phyloP scores from a whole-genome alignment of 441 rosid species.

The Adansonia madagascariensis region DNA sequence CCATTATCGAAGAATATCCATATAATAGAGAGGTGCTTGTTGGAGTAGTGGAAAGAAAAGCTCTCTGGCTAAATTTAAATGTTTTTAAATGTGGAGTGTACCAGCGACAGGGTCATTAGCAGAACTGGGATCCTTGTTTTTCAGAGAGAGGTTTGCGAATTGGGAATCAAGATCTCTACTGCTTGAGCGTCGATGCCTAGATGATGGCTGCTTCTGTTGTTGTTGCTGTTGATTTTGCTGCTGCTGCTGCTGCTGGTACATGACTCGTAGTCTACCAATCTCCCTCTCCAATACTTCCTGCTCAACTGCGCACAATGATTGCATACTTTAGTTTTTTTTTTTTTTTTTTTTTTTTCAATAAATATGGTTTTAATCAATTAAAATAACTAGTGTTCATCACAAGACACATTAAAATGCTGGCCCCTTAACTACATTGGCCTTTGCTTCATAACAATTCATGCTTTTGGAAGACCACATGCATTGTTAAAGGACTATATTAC shows the following conservation, averaged over 20 bases:
- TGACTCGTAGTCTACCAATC: conserved; percentile 72
- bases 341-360: too few relatives aligned
- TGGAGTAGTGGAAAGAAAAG: conserved; percentile 27
- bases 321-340: conserved; percentile 16
- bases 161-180: conserved; percentile 94
- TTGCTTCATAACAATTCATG: too few relatives aligned
- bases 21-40: conserved; percentile 28
- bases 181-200: conserved; percentile 62
- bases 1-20: not conserved
- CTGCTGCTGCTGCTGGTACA: conserved; percentile 73
- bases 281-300: conserved; percentile 97
- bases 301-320: conserved; percentile 65
- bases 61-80: conserved; percentile 32
- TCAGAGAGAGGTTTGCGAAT: conserved; percentile 78
- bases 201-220: conserved; percentile 42
- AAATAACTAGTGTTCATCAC: conserved; percentile 1
- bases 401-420: not conserved
- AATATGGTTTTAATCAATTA: not conserved
- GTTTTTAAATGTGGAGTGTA: conserved; percentile 58
- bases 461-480: too few relatives aligned
- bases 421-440: too few relatives aligned
- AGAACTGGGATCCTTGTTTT: conserved; percentile 66
- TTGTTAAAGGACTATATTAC: too few relatives aligned
- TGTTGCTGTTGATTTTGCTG: conserved; percentile 41
- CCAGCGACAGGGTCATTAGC: conserved; percentile 64